Conservation (phyloP, 441 rosid genomes). For the Populus hybrid region DNA sequence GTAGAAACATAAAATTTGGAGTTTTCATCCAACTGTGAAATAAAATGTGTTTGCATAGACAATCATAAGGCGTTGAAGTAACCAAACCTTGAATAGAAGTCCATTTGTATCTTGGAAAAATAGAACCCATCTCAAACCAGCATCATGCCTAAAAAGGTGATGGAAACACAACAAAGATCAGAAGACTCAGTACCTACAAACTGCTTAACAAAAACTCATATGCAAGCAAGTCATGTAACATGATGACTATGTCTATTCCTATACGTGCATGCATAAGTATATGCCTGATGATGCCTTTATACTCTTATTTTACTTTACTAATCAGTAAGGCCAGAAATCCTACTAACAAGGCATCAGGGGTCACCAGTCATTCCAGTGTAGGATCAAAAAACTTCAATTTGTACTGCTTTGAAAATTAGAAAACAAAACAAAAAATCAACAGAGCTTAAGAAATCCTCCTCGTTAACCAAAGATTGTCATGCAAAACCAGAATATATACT, state of each 20-base stretch:
- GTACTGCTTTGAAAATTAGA: neutral
- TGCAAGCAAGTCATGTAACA: slow-evolving; percentile 3
- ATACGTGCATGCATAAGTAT: neutral
- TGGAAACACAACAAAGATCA: neutral
- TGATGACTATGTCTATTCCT: neutral
- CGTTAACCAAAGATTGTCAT: neutral
- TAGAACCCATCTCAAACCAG: slow-evolving; percentile 84
- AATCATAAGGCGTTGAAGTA: slow-evolving; percentile 6
- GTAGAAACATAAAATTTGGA: slow-evolving; percentile 2
- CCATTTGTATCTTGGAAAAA: slow-evolving; percentile 99
- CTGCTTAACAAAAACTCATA: slow-evolving; percentile 8
- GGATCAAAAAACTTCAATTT: neutral
- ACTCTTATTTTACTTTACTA: neutral
- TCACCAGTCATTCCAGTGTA: neutral
- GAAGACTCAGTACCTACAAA: neutral
- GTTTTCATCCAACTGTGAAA: slow-evolving; percentile 10
- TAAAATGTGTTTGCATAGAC: neutral
- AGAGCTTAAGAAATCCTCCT: neutral
- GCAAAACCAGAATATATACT: neutral
- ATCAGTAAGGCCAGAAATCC: neutral
- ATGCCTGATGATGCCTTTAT: neutral
- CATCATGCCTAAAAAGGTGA: slow-evolving; percentile 55
- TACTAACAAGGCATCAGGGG: neutral
- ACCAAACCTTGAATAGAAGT: slow-evolving; percentile 85
- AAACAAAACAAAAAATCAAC: neutral